Evolutionary conservation across 2,329 filamentous ascomycete species (phyloP), one percentile per base, ranked within the genome.

Genomic region (Trichophyton simii): DNA sequence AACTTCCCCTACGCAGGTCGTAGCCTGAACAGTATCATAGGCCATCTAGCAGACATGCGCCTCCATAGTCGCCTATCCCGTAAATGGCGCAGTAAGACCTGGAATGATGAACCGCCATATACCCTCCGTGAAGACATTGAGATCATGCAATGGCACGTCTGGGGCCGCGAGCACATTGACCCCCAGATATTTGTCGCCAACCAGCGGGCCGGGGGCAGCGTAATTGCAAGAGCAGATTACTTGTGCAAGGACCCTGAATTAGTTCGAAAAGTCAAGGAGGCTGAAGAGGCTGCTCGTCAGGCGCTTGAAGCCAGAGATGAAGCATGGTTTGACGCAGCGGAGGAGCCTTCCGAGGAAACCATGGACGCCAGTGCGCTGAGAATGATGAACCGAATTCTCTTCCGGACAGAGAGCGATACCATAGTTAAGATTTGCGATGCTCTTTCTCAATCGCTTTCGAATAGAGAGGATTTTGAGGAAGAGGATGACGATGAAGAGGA

Each of bases 141-240:
- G 52, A 64, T 66, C 31, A 52, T 67, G 13, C 60, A 61, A 50
- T 67, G 65, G 65, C 59, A 65, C 34, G 60, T 65, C 15, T 63
- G 61, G 38, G 62, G 59, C 8, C 50, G 63, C 9, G 25, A 44
- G n/a, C 50, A 38, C 31, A 61, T 67, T 34, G 65, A 67, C 46
- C 11, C 63, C 0, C n/a, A 58, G 41, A 62, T 65, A 42, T 67
- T 66, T 50, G 57, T 60, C 6, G 36, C 38, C 6, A 65, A 58
- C 8, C 38, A 65, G 48, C 66, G 66, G 11, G 63, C 63, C 18
- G 66, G 63, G 3, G 59, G 54, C 9, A 63, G 48, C 22, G 59
- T 66, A 8, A 52, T 62, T 9, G 46, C 52, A 20, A 61, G 66
- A 28, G 61, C 60, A 38, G 31, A 62, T 18, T 66, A 63, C 58